Evolutionary conservation across 129 eudicot species (phyloP).

Genomic region (Solidago caesia): DNA sequence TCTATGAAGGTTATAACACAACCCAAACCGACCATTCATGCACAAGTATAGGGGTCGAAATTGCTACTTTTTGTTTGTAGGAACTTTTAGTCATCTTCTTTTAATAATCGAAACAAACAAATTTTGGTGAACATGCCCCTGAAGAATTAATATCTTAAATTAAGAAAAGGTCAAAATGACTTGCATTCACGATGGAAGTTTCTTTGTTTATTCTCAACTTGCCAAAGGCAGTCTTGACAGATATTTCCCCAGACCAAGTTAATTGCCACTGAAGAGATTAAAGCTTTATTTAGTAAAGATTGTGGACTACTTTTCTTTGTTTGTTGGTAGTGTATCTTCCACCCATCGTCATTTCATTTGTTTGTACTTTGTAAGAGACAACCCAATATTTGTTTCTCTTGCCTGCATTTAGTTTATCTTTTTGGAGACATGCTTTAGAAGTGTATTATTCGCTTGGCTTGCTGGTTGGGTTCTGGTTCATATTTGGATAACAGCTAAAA

Average conservation of each 20-base stretch:
- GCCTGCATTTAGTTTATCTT: background rate
- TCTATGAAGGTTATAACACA: too few relatives aligned
- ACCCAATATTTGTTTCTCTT: background rate
- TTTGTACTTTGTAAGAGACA: background rate
- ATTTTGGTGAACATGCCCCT: background rate
- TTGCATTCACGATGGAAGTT: background rate
- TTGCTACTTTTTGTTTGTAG: background rate
- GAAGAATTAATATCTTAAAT: background rate
- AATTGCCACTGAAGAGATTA: background rate
- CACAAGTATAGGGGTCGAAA: background rate
- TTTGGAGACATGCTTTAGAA: background rate
- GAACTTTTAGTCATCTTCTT: slow-evolving; percentile 4
- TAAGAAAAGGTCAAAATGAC: background rate
- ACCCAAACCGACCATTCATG: too few relatives aligned
- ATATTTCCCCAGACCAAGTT: background rate
- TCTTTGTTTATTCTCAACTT: background rate
- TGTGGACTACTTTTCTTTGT: background rate
- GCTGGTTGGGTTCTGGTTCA: background rate
- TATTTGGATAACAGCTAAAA: background rate
- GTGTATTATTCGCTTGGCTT: background rate
- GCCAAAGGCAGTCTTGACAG: background rate
- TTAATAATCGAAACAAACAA: background rate
- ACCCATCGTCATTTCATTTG: background rate
- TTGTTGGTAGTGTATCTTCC: background rate
- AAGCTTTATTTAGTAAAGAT: background rate